These are phyloP conservation scores for Paecilomyces sp. DNA, from an alignment of 2,329 filamentous ascomycete genomes.

Conservation along the genomic window DNA sequence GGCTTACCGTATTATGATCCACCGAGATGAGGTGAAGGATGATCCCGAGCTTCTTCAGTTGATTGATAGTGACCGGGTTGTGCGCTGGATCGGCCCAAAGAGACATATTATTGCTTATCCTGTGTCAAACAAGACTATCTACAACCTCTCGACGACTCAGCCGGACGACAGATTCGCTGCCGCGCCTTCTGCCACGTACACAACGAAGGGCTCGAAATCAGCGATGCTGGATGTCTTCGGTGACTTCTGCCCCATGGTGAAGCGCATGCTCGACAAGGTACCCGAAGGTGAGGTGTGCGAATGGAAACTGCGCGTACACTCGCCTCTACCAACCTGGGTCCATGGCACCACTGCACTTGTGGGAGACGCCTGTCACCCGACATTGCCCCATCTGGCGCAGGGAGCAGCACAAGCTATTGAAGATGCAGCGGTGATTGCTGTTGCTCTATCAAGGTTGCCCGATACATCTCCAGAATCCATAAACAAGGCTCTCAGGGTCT, in stretches of 20 bases:
- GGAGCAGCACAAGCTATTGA: constrained; percentile 61
- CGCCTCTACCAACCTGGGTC: constrained; percentile 57
- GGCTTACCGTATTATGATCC: constrained; percentile 50
- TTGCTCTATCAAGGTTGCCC: constrained; percentile 44
- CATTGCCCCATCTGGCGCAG: constrained; percentile 57
- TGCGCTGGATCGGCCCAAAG: constrained; percentile 60
- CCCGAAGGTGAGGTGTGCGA: constrained; percentile 60
- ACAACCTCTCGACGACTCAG: constrained; percentile 59
- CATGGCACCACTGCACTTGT: constrained; percentile 47
- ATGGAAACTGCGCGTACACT: constrained; percentile 58
- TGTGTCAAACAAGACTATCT: constrained; percentile 55
- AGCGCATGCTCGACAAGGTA: constrained; percentile 54
- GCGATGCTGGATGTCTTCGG: constrained; percentile 54
- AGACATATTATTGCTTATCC: constrained; percentile 63
- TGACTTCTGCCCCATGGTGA: constrained; percentile 56
- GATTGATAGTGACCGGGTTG: constrained; percentile 50
- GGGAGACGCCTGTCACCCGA: constrained; percentile 57
- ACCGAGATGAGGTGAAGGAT: constrained; percentile 36
- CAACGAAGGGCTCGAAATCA: constrained; percentile 53
- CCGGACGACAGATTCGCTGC: constrained; percentile 54
- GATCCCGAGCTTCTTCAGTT: constrained; percentile 49
- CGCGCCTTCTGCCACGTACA: constrained; percentile 55
- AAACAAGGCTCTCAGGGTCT: constrained; percentile 48
- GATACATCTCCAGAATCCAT: constrained; percentile 40
- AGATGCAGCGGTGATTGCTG: constrained; percentile 52